Evolutionary conservation across 2,329 filamentous ascomycete species (phyloP), one percentile per base, ranked within the genome.

Genomic region (Plectosphaerella plurivora): DNA sequence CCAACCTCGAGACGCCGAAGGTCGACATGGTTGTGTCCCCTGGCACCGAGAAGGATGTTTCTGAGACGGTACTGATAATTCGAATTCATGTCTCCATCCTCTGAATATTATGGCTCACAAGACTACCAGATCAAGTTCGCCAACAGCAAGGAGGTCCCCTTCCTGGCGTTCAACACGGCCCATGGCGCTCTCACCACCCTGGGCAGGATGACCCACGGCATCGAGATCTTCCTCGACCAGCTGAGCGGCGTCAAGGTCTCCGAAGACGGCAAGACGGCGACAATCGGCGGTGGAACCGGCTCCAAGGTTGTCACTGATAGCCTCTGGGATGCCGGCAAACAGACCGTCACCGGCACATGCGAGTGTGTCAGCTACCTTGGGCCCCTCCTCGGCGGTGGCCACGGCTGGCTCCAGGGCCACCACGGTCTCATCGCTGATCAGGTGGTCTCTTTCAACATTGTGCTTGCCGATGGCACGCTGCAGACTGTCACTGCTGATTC

Each of bases 371-470:
- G 77, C 50, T 60, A 69, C 24, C 56, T 77, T 3, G 77, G 74
- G 0, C 78, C 77, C 0, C 77, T 68, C 0, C 72, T 85, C 0
- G 82, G 82, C 3, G 82, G 82, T 51, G 81, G 82, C 4, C 75
- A 81, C 61, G 80, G 81, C 33, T 72, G 71, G 65, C 71, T 80
- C 5, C 75, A 81, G 60, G 78, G 81, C 1, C 72, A 68, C 28
- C 66, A 82, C 53, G 80, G 81, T 1, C 71, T 84, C 3, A 64
- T 79, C 2, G 63, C 74, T 0, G 82, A 84, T 55, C 74, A 83
- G 49, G 72, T 82, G 36, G 53, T 79, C 7, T 76, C 74, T 0
- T 64, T 78, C 65, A 72, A 77, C 20, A 59, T 83, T 1, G 78
- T 82, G 0, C 68, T 81, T 1, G 76, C 78, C 5, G 65, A 79